A percentile compares a stretch with the other conserved stretches of the same genome.
phyloP scores from a whole-genome alignment of 2,329 filamentous ascomycete genomes.

The Sporothrix luriei region DNA sequence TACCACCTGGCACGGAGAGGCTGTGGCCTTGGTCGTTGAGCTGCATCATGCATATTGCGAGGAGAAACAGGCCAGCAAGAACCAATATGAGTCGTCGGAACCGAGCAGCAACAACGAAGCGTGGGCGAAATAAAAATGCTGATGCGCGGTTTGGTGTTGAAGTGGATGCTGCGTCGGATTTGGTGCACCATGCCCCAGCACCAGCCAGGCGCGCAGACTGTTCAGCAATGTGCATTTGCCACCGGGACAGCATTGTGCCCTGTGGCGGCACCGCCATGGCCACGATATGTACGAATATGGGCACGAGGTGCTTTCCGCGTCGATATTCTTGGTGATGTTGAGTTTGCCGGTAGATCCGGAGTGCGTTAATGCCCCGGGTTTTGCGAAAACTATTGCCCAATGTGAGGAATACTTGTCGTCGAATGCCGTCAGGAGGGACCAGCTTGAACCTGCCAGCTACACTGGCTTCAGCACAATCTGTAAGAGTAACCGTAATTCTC shows the following conservation, averaged over 20 bases:
- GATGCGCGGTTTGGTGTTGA: constrained; percentile 11
- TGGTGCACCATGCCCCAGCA: neutral
- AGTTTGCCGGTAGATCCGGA: neutral
- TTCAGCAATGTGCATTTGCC: neutral
- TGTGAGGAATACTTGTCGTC: neutral
- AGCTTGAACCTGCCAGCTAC: neutral
- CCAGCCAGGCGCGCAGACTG: neutral
- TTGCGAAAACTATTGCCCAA: no score
- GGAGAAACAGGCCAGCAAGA: neutral
- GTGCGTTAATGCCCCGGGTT: neutral
- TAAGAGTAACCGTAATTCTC: neutral
- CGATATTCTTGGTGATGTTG: neutral
- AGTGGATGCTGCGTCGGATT: neutral
- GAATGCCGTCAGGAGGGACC: neutral
- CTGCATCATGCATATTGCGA: constrained; percentile 12
- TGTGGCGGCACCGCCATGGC: neutral
- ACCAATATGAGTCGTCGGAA: neutral
- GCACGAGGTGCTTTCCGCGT: neutral
- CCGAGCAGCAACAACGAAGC: neutral
- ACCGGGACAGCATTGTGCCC: neutral
- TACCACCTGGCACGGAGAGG: neutral
- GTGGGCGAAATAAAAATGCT: neutral
- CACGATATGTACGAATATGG: neutral
- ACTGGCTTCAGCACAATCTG: neutral
- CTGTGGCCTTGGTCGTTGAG: neutral